phyloP scores from a whole-genome alignment of 2,329 filamentous ascomycete species.

The Mycosphaerella arachidis region DNA sequence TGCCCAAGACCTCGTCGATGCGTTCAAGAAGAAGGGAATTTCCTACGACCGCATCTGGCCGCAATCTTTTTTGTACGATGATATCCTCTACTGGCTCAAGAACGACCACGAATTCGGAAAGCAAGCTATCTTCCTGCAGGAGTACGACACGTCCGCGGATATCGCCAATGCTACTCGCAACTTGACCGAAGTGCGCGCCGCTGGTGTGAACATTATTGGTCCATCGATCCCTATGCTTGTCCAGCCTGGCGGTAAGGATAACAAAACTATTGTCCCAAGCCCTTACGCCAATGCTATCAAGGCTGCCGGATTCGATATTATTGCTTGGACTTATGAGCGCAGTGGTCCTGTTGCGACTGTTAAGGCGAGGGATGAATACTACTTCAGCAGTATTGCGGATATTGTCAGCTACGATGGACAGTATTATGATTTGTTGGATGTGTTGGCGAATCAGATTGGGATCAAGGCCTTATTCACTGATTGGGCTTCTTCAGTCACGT shows the following conservation, averaged over 20 bases:
- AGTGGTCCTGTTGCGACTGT: slow-evolving; percentile 8
- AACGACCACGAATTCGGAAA: slow-evolving; percentile 11
- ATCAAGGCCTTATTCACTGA: slow-evolving; percentile 6
- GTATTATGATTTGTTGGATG: slow-evolving; percentile 7
- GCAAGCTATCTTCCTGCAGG: slow-evolving; percentile 8
- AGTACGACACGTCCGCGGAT: slow-evolving; percentile 6
- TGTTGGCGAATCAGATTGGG: slow-evolving; percentile 7
- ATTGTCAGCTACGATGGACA: slow-evolving; percentile 6
- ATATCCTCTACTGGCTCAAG: slow-evolving; percentile 9
- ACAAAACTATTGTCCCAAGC: slow-evolving; percentile 3
- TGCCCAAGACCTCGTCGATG: slow-evolving; percentile 8
- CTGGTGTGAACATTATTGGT: slow-evolving; percentile 9
- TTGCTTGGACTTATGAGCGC: slow-evolving; percentile 6
- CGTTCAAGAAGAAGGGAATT: slow-evolving; percentile 5
- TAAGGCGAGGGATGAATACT: slow-evolving; percentile 7
- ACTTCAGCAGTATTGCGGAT: slow-evolving; percentile 10
- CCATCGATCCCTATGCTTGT: slow-evolving; percentile 9
- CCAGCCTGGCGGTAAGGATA: slow-evolving; percentile 1
- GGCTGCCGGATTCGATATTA: slow-evolving; percentile 6
- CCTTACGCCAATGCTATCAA: slow-evolving; percentile 5
- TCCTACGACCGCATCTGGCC: slow-evolving; percentile 8
- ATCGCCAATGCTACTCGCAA: slow-evolving; percentile 4
- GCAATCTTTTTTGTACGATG: slow-evolving; percentile 4
- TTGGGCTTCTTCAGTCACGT: slow-evolving; percentile 4
- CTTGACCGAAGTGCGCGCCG: slow-evolving; percentile 5